Base-by-base conservation (phyloP, 148 eudicot species). In the Chenopodium berlandieri region DNA sequence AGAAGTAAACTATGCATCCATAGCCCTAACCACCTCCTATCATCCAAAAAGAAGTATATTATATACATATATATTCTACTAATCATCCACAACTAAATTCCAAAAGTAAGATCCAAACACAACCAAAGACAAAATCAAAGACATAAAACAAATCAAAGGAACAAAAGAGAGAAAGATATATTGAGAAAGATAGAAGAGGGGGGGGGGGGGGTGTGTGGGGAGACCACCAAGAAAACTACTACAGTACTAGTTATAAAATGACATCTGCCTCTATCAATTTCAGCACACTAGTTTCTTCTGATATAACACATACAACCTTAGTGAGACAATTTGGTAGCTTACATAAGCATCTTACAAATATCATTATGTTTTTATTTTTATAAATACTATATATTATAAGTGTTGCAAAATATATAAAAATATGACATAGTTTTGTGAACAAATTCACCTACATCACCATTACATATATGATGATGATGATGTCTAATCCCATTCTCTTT, bases 401-500 rank as follows among this genome's bases (percentile, higher is more conserved):
- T 32, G 31, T 73, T 13, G 32, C 62, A 56, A 56, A 68, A 50
- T 67, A 2, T 3, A 34, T 34, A 2, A 34, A 34, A 34, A 34
- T 44, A 82, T 72, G 80, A 77, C 80, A 82, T 66, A 60, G 4
- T 20, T 13, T 30, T 69, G 70, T 9, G 48, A 71, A 16, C 27
- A 73, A 23, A 52, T 22, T 54, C 69, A 74, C 75, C 60, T 56
- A 79, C 79, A 73, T 34, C 78, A 68, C 46, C 82, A 40, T 64
- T 25, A 25, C 25, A 60, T 69, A 20, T 48, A n/a, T 23, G 74
- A 67, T 79, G 62, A 75, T 79, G 82, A 84, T 80, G 83, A 80
- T 84, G 83, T 84, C 82, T 80, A 70, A 69, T 84, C 76, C 80
- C 64, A 84, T 66, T 83, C 62, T 46, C 66, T 80, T 74, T 69